Conservation (phyloP, 768 basidiomycete species). For the Russula sp. region DNA sequence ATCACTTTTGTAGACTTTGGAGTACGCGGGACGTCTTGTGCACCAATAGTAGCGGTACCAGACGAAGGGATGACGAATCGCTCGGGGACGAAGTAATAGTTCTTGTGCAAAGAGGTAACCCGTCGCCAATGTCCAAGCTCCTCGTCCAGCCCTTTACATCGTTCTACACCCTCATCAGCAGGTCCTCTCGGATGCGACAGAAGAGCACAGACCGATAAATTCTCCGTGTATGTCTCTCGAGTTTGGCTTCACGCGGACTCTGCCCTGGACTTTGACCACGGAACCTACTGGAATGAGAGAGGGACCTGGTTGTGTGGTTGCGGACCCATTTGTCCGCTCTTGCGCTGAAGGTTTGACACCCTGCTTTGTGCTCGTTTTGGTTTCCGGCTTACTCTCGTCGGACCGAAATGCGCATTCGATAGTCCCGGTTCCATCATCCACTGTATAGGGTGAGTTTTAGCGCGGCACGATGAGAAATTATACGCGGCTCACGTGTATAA, state of each 20-base stretch:
- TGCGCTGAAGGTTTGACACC: not conserved
- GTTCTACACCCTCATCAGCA: slow-evolving; percentile 16
- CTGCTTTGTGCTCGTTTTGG: not conserved
- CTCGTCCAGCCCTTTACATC: slow-evolving; percentile 2
- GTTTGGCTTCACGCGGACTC: slow-evolving; percentile 1
- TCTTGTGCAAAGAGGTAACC: slow-evolving; percentile 13
- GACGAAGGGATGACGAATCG: slow-evolving; percentile 14
- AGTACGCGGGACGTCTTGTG: slow-evolving; percentile 3
- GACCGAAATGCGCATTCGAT: slow-evolving; percentile 53
- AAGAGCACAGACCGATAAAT: slow-evolving; percentile 10
- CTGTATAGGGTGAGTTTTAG: slow-evolving; percentile 30
- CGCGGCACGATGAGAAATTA: not conserved
- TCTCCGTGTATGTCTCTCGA: slow-evolving; percentile 14
- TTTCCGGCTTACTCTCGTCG: not conserved
- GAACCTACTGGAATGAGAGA: slow-evolving; percentile 9
- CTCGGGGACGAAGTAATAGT: slow-evolving; percentile 9
- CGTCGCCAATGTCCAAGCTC: slow-evolving; percentile 17
- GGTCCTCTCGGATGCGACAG: not conserved
- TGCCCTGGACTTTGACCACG: slow-evolving; percentile 15
- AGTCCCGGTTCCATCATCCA: slow-evolving; percentile 72
- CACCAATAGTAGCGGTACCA: not conserved
- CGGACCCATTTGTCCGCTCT: not conserved
- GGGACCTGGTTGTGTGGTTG: not conserved
- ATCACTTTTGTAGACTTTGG: slow-evolving; percentile 7
- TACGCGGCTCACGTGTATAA: slow-evolving; percentile 43